Evolutionary conservation across 352 stramenopile genomes (phyloP).

Genomic region (Peronospora destructor): DNA sequence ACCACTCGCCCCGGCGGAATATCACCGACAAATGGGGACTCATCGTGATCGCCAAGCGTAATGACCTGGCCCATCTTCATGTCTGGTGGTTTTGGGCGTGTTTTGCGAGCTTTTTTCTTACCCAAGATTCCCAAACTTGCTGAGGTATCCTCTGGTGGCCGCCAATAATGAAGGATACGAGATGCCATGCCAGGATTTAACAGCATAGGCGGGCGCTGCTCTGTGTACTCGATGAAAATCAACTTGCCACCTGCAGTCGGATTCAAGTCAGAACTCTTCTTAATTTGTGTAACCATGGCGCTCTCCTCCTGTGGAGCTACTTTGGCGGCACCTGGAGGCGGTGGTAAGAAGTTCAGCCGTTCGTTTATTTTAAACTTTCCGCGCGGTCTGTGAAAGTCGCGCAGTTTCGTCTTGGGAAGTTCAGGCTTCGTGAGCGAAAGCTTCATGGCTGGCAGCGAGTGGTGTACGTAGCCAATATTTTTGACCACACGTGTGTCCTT

Average conservation of each 20-base stretch:
- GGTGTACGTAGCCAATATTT: slow-evolving; percentile 78
- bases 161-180: slow-evolving; percentile 82
- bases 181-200: slow-evolving; percentile 78
- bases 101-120: slow-evolving; percentile 75
- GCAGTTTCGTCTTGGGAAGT: slow-evolving; percentile 71
- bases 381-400: slow-evolving; percentile 75
- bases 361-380: slow-evolving; percentile 87
- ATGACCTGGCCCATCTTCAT: slow-evolving; percentile 83
- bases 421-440: slow-evolving; percentile 81
- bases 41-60: slow-evolving; percentile 68
- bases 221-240: slow-evolving; percentile 81
- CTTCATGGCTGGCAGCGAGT: slow-evolving; percentile 84
- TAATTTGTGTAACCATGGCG: slow-evolving; percentile 79
- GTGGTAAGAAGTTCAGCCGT: slow-evolving; percentile 42
- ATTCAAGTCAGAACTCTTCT: slow-evolving; percentile 80
- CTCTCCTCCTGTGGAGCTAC: slow-evolving; percentile 55
- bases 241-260: slow-evolving; percentile 66
- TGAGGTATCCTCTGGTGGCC: slow-evolving; percentile 47
- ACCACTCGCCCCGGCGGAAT: slow-evolving; percentile 68
- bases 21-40: slow-evolving; percentile 77
- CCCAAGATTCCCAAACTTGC: slow-evolving; percentile 36
- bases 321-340: slow-evolving; percentile 36
- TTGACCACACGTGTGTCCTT: slow-evolving; percentile 83
- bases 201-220: slow-evolving; percentile 75
- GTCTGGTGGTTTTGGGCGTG: slow-evolving; percentile 56